A percentile compares a stretch with the other conserved stretches of the same genome.
Conservation (phyloP, 306 rosid genomes). For the Citrullus amarus region DNA sequence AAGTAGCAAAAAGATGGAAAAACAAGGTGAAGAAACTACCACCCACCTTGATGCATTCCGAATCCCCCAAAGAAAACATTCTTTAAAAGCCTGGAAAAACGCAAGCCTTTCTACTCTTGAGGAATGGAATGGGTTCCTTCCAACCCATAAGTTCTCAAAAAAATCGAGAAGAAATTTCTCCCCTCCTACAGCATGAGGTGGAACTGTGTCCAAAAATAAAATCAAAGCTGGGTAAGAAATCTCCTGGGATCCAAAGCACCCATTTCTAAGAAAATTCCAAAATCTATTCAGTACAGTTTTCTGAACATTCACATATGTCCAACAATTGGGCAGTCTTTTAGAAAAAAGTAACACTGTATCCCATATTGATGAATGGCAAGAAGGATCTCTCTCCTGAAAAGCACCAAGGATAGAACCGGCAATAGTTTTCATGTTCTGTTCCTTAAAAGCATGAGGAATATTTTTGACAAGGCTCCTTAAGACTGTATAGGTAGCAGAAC, state of each 20-base stretch:
- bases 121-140: constrained; percentile 45
- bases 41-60: constrained; percentile 84
- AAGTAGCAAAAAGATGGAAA: not conserved
- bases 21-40: constrained; percentile 11
- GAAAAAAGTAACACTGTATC: constrained; percentile 70
- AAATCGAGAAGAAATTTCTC: constrained; percentile 63
- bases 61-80: constrained; percentile 80
- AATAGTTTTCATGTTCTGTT: constrained; percentile 57
- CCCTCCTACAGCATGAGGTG: constrained; percentile 55
- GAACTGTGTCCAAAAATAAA: constrained; percentile 55
- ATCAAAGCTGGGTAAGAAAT: constrained; percentile 77
- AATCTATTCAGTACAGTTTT: constrained; percentile 58
- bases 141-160: constrained; percentile 71
- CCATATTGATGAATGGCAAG: constrained; percentile 91
- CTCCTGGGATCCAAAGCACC: constrained; percentile 86
- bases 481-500: constrained; percentile 69
- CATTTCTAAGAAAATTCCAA: constrained; percentile 78
- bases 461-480: constrained; percentile 68
- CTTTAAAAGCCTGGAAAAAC: constrained; percentile 69
- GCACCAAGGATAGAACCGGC: constrained; percentile 70
- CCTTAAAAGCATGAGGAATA: constrained; percentile 57
- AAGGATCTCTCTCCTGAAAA: constrained; percentile 78
- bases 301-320: constrained; percentile 69
- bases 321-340: constrained; percentile 60
- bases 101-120: constrained; percentile 41